phyloP scores from a whole-genome alignment of 148 eudicot genomes.

The Rhododendron williamsianum region DNA sequence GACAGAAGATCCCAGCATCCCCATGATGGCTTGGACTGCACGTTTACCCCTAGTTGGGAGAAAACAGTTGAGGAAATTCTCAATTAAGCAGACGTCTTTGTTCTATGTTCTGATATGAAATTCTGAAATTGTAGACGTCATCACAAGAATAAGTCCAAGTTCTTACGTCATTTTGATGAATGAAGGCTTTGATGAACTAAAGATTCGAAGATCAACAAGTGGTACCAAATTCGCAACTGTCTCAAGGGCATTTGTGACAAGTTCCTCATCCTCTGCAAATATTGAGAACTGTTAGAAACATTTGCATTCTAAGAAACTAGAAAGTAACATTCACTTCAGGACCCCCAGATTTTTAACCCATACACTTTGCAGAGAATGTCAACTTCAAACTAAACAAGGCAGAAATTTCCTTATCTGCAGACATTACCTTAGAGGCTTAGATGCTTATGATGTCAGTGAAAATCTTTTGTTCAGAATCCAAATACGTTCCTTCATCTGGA shows the following conservation, averaged over 20 bases:
- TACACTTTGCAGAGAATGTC: neutral
- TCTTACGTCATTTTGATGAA: constrained; percentile 80
- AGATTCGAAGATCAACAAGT: constrained; percentile 77
- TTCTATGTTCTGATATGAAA: neutral
- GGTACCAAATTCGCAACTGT: constrained; percentile 87
- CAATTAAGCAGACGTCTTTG: neutral
- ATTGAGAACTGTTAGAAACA: constrained; percentile 2
- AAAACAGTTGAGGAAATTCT: neutral
- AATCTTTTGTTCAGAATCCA: neutral
- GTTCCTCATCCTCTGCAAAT: constrained; percentile 89
- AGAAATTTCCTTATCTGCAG: neutral
- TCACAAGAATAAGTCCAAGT: neutral
- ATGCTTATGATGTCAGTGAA: neutral
- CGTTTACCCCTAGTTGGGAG: constrained; percentile 56
- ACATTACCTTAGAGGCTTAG: neutral
- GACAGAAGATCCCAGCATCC: constrained; percentile 72
- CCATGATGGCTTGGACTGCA: constrained; percentile 82
- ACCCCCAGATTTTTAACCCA: neutral
- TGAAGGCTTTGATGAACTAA: constrained; percentile 93
- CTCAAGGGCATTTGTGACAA: constrained; percentile 93
- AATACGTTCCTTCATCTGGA: neutral
- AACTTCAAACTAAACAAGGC: neutral
- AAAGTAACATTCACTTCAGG: neutral
- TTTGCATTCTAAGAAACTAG: neutral
- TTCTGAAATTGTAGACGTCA: neutral